Evolutionary conservation across 371 early-diverging fungal genomes (phyloP).

Genomic region (Rhizopus sp.): DNA sequence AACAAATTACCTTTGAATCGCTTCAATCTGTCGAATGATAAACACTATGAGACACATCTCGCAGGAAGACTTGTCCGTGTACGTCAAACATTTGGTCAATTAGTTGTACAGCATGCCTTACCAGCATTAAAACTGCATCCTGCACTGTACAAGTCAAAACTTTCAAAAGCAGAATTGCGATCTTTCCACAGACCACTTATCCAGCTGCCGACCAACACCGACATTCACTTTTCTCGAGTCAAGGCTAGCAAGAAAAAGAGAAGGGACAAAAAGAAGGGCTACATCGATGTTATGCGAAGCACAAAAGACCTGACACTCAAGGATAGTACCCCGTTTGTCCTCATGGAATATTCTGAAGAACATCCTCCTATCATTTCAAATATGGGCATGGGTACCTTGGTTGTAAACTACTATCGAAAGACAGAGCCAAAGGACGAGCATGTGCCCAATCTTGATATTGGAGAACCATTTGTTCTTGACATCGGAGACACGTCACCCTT

Average conservation of each 20-base stretch:
- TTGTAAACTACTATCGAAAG: slow-evolving; percentile 98
- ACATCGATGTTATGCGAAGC: slow-evolving; percentile 78
- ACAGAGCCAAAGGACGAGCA: slow-evolving; percentile 79
- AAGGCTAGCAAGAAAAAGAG: slow-evolving; percentile 74
- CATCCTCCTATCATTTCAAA: slow-evolving; percentile 97
- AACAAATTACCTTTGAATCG: slow-evolving; percentile 70
- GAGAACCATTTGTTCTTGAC: slow-evolving; percentile 89
- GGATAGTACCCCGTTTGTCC: slow-evolving; percentile 82
- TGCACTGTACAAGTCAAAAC: slow-evolving; percentile 86
- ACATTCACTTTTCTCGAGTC: slow-evolving; percentile 72
- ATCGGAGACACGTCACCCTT: slow-evolving; percentile 98
- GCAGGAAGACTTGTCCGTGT: slow-evolving; percentile 77
- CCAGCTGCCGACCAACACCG: slow-evolving; percentile 58
- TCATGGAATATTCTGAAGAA: slow-evolving; percentile 98
- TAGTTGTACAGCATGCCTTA: slow-evolving; percentile 90
- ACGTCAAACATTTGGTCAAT: slow-evolving; percentile 89
- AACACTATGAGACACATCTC: slow-evolving; percentile 82
- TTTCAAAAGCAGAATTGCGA: slow-evolving; percentile 87
- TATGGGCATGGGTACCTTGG: slow-evolving; percentile 96
- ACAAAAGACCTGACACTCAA: slow-evolving; percentile 91
- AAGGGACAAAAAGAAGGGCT: slow-evolving; percentile 73
- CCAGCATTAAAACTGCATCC: slow-evolving; percentile 92
- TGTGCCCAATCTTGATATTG: slow-evolving; percentile 80
- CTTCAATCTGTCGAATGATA: slow-evolving; percentile 97
- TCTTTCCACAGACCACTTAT: slow-evolving; percentile 94